Base-by-base conservation (phyloP, 495 filamentous ascomycete genomes). In the Halenospora varia region DNA sequence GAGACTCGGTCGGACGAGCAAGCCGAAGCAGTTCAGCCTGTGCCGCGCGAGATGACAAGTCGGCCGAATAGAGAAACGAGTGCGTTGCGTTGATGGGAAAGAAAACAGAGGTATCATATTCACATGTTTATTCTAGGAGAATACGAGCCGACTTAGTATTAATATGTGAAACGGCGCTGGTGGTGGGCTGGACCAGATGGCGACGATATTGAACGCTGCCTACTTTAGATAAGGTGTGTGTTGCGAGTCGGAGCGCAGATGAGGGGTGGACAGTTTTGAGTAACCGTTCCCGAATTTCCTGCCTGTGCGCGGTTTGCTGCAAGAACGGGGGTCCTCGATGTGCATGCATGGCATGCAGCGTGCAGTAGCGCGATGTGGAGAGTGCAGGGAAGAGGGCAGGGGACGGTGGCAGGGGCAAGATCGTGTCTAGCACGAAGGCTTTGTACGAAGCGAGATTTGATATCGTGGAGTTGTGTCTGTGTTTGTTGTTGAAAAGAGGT, bases 311-410 rank as follows among this genome's bases (percentile, higher is more conserved):
- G n/a, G n/a, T n/a, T n/a, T n/a, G n/a, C n/a, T n/a, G n/a, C n/a
- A n/a, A n/a, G n/a, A n/a, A n/a, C n/a, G n/a, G n/a, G n/a, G n/a
- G n/a, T n/a, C n/a, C n/a, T n/a, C n/a, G n/a, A n/a, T 49, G 22
- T 25, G 9, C 22, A 11, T 49, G 47, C 47, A 49, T 24, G 10
- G 47, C n/a, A 9, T 49, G 47, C 22, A 19, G 22, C 47, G 15
- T 49, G 47, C 47, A 49, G 47, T 49, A 22, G 22, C 22, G 47
- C 20, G 6, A 49, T 49, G 47, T 22, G 47, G 17, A 49, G 47
- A 19, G 47, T 49, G 47, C 47, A 22, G 47, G 47, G 47, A 9
- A 8, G 35, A 40, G 35, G 15, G 35, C 35, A 40, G 35, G 15
- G 35, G 15, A 15, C 35, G 35, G 35, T 40, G 8, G 35, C 35